phyloP scores from a whole-genome alignment of 768 basidiomycete species.

The Lactifluus volemus region DNA sequence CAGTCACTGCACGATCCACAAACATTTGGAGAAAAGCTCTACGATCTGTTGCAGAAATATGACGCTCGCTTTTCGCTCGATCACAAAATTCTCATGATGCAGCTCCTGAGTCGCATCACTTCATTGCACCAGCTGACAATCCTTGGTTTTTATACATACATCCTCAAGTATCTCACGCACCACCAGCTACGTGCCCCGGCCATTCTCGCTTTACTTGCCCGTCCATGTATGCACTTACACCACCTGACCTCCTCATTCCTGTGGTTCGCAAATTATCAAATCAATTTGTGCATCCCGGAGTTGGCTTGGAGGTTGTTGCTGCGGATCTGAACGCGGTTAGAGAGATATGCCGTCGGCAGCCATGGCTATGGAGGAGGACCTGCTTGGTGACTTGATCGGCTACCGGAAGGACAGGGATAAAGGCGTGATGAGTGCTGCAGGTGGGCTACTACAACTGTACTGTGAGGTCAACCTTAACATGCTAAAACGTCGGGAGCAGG shows the following conservation, averaged over 20 bases:
- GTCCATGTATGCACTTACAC: conserved; percentile 90
- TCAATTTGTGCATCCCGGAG: conserved; percentile 97
- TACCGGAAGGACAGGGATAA: conserved; percentile 96
- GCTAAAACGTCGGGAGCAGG: conserved; percentile 83
- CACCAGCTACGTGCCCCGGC: conserved; percentile 88
- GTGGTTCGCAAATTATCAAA: conserved; percentile 86
- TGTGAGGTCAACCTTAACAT: conserved; percentile 91
- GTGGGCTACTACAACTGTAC: conserved; percentile 83
- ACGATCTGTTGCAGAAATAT: conserved; percentile 70
- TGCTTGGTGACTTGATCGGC: conserved; percentile 86
- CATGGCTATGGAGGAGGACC: conserved; percentile 95
- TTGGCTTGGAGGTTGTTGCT: conserved; percentile 89
- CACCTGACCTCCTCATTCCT: conserved; percentile 85
- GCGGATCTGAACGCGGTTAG: conserved; percentile 95
- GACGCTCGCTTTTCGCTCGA: conserved; percentile 96
- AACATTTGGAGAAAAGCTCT: conserved; percentile 89
- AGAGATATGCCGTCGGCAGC: conserved; percentile 90
- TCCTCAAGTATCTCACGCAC: conserved; percentile 87
- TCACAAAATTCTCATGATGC: conserved; percentile 96
- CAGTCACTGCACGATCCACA: conserved; percentile 93
- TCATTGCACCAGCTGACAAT: conserved; percentile 89
- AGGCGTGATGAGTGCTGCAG: conserved; percentile 79
- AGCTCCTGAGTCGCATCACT: conserved; percentile 90
- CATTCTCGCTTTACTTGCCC: conserved; percentile 89
- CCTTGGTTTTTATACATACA: conserved; percentile 91